Percentiles rank a stretch among this genome's conserved stretches.
Evolutionary conservation across 73 alveolate species (phyloP).

Genomic region (Symbiodinium pilosum): DNA sequence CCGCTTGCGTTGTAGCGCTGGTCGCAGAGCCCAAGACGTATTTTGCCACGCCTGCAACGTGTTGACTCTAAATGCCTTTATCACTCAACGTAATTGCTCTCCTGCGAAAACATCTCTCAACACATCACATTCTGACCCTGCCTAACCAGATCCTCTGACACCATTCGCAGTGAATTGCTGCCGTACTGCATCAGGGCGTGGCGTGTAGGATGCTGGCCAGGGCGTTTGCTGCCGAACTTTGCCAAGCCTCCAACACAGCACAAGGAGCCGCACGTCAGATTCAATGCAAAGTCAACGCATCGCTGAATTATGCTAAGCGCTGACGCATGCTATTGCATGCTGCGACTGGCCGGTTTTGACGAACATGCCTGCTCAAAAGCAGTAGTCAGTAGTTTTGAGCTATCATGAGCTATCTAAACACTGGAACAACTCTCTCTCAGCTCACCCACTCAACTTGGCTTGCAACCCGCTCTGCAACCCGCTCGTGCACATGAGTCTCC

Average conservation of each 20-base stretch:
- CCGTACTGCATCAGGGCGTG: constrained; percentile 48
- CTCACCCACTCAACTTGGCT: not conserved
- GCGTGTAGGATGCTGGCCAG: not conserved
- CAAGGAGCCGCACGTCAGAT: too few species aligned
- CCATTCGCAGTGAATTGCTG: constrained; percentile 87
- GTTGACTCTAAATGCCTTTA: too few species aligned
- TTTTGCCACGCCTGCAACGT: constrained; percentile 66
- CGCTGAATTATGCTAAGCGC: too few species aligned
- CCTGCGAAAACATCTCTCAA: not conserved
- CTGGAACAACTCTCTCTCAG: not conserved
- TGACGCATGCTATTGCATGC: too few species aligned
- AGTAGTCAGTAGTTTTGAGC: too few species aligned
- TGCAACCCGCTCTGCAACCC: not conserved
- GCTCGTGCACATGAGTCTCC: too few species aligned
- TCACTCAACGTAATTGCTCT: too few species aligned
- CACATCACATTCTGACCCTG: not conserved
- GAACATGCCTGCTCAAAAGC: too few species aligned
- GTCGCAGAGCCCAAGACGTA: constrained; percentile 66
- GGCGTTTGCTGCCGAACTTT: constrained; percentile 16
- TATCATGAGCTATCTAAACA: not conserved
- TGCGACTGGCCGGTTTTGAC: too few species aligned
- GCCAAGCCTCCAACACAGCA: not conserved
- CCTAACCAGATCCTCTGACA: constrained; percentile 75
- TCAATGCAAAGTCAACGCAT: too few species aligned
- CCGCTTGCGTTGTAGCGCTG: constrained; percentile 94